Evolutionary conservation across 2,329 filamentous ascomycete species (phyloP), one percentile per base, ranked within the genome.

Genomic region (Verticillium tricorpus): DNA sequence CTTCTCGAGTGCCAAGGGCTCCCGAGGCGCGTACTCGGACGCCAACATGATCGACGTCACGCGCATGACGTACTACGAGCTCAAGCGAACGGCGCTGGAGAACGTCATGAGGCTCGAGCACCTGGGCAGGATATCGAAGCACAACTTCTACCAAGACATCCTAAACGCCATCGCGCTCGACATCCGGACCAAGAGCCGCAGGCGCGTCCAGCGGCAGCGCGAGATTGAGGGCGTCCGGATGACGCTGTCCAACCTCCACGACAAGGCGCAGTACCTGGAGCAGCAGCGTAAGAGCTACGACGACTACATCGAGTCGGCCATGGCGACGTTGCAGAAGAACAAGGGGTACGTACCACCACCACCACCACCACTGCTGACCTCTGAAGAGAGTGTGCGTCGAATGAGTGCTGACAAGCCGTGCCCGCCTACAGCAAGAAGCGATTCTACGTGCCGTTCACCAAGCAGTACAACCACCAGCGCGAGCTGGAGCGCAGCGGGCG

Each of bases 251-350:
- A 91, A 93, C 66, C 78, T 96, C 64, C 88, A 92, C 74, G 87
- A 93, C 68, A 95, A 99, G 78, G 93, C 94, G 40, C 86, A 88
- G 67, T 99, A 96, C 77, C 85, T 99, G 11, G 95, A 99, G 72
- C 90, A 93, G 69, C 95, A 99, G 77, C 86, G 96, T 64, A 97
- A 97, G 82, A 95, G 89, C 67, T 99, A 99, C 78, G 97, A 99
- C 73, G 93, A 99, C 78, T 99, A 99, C 77, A 97, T 99, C 71
- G 96, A 99, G 78, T 93, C 97, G 75, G 94, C 95, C 57, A 97
- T 99, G 92, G 85, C 93, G 63, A 99, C 96, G 5, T 82, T 99
- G 62, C 95, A 98, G 76, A 97, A 91, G 78, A 96, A 97, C 76
- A 97, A 97, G 78, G 93, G 90, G 85, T 89, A 82, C 74, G 84